Base-by-base conservation (phyloP, 371 early-diverging fungal species). In the Mortierella sp. region DNA sequence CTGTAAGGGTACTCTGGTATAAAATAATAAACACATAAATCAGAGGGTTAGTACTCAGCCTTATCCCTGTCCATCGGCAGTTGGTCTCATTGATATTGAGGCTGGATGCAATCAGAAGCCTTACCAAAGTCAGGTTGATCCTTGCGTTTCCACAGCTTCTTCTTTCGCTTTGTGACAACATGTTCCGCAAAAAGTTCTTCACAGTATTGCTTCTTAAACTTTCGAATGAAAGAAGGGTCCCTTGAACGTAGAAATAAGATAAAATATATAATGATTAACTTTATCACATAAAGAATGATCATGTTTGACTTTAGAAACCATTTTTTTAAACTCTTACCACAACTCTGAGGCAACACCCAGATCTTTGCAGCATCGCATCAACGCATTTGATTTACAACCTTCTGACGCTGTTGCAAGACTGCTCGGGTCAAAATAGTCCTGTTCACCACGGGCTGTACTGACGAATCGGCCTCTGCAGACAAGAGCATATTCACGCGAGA, bases 281-380 rank as follows among this genome's bases (percentile, higher is more conserved):
- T 43, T 15, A 10, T n/a, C n/a, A 52, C 16, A 52, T 19, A n/a
- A 21, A 7, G 52, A 52, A 52, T 11, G 19, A 6, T 43, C 43
- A 15, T 43, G 9, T 28, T 28, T 28, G 28, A 28, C 28, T 28
- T 28, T 28, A 28, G 28, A 28, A 28, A 28, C 28, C 28, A 28
- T 28, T 53, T 9, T 22, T 53, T 22, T 53, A 2, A 13, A 43
- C 24, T 38, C 45, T 50, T 73, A 78, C 99, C 98, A 98, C 69
- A 98, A 85, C 83, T 98, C 98, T 43, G 92, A 93, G 10, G 97
- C 96, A 59, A 97, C 87, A 41, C 98, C 98, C 57, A 98, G 84
- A 86, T 98, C 99, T 83, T 98, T 98, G 88, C 98, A 98, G 85
- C 98, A 97, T 47, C 98, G 90, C 92, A 97, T 95, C 71, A 98